phyloP scores from a whole-genome alignment of 345 rosid species.

The Salix dunnii region DNA sequence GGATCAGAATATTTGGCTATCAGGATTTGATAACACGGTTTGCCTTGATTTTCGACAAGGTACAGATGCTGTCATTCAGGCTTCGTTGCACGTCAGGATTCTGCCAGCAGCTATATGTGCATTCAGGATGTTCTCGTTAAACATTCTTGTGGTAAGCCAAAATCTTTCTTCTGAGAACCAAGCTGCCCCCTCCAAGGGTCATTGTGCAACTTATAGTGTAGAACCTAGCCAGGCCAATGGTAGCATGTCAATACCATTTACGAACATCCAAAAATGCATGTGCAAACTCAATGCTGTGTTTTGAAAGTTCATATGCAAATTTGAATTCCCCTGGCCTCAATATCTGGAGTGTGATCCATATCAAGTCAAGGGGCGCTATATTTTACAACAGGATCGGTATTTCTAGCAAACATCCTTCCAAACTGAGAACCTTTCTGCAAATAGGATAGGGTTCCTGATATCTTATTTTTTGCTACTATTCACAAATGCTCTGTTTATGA shows the following conservation, averaged over 20 bases:
- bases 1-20: background rate
- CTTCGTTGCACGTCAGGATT: background rate
- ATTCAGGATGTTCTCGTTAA: constrained; percentile 23
- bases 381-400: too few species aligned
- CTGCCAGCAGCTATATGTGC: background rate
- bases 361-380: too few species aligned
- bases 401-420: too few species aligned
- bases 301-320: too few species aligned
- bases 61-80: background rate
- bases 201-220: constrained; percentile 80
- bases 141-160: constrained; percentile 74
- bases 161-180: constrained; percentile 40
- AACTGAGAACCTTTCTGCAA: too few species aligned
- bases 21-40: background rate
- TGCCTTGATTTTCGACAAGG: background rate
- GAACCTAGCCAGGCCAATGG: constrained; percentile 31
- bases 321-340: too few species aligned
- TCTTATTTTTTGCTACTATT: too few species aligned
- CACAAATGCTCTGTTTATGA: too few species aligned
- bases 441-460: too few species aligned
- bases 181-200: constrained; percentile 78
- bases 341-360: too few species aligned
- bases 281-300: too few species aligned
- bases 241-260: background rate
- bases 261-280: background rate